Conservation (phyloP, 768 basidiomycete species). For the Amanita rubescens region DNA sequence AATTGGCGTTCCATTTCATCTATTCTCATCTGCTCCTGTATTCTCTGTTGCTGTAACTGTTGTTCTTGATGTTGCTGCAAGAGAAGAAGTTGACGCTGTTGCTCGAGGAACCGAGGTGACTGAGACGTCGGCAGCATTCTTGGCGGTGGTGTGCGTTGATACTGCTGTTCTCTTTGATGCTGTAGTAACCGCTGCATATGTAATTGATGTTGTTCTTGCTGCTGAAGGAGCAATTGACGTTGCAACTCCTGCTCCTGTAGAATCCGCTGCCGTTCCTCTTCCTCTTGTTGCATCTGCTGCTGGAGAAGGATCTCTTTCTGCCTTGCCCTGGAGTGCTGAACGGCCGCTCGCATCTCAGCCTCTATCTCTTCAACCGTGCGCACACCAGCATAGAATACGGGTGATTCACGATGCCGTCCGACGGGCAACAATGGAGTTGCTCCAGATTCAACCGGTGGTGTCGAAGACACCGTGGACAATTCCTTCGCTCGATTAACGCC, state of each 20-base stretch:
- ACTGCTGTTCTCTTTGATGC: slow-evolving; percentile 48
- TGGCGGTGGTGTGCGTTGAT: slow-evolving; percentile 59
- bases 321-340: slow-evolving; percentile 32
- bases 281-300: slow-evolving; percentile 29
- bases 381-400: slow-evolving; percentile 27
- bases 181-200: slow-evolving; percentile 36
- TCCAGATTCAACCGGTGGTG: slow-evolving; percentile 30
- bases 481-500: slow-evolving; percentile 24
- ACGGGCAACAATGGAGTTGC: slow-evolving; percentile 16
- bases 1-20: slow-evolving; percentile 64
- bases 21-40: slow-evolving; percentile 56
- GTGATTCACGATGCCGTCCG: slow-evolving; percentile 26
- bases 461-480: slow-evolving; percentile 24
- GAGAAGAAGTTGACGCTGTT: slow-evolving; percentile 61
- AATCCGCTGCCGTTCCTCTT: slow-evolving; percentile 9
- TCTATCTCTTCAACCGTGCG: slow-evolving; percentile 80
- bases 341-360: slow-evolving; percentile 68
- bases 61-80: slow-evolving; percentile 64
- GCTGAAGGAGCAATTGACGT: slow-evolving; percentile 27
- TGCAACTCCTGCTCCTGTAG: slow-evolving; percentile 29
- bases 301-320: slow-evolving; percentile 18
- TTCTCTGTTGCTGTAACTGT: slow-evolving; percentile 45
- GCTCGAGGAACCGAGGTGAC: slow-evolving; percentile 74
- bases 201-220: slow-evolving; percentile 38
- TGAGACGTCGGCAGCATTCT: slow-evolving; percentile 69